These are phyloP conservation scores for Kwoniella europaea DNA, from an alignment of 768 basidiomycete species.

Conservation along the genomic window DNA sequence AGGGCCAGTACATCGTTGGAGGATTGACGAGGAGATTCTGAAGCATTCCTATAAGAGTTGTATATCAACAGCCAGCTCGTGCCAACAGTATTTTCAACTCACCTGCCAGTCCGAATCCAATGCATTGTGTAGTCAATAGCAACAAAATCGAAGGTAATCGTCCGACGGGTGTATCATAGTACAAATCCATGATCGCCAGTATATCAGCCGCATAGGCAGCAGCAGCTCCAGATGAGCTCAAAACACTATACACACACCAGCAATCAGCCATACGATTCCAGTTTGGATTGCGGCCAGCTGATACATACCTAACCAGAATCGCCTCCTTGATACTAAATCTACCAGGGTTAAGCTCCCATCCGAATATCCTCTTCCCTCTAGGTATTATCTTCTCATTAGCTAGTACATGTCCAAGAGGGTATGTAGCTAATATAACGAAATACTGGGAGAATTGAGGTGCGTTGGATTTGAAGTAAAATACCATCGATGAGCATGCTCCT, in stretches of 20 bases:
- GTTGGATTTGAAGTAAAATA: slow-evolving; percentile 58
- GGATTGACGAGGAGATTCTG: slow-evolving; percentile 57
- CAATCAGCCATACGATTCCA: neutral
- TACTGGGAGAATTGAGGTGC: slow-evolving; percentile 54
- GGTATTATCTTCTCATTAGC: slow-evolving; percentile 40
- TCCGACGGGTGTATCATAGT: slow-evolving; percentile 53
- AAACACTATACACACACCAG: slow-evolving; percentile 29
- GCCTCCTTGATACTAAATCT: slow-evolving; percentile 57
- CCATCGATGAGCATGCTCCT: slow-evolving; percentile 55
- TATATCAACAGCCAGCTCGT: neutral
- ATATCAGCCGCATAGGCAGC: slow-evolving; percentile 59
- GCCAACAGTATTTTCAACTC: neutral
- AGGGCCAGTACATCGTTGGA: slow-evolving; percentile 57
- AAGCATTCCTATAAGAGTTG: slow-evolving; percentile 44
- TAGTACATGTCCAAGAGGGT: slow-evolving; percentile 55
- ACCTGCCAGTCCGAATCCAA: slow-evolving; percentile 58
- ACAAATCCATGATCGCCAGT: slow-evolving; percentile 58
- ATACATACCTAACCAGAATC: slow-evolving; percentile 52
- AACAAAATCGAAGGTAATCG: slow-evolving; percentile 51
- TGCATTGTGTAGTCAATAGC: slow-evolving; percentile 58
- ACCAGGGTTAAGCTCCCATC: slow-evolving; percentile 54
- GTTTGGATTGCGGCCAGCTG: neutral
- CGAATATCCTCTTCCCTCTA: slow-evolving; percentile 32
- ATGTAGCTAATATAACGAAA: slow-evolving; percentile 57
- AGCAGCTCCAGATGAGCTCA: slow-evolving; percentile 51